Base-by-base conservation (phyloP, 2,329 filamentous ascomycete genomes). In the Curvularia sp. region DNA sequence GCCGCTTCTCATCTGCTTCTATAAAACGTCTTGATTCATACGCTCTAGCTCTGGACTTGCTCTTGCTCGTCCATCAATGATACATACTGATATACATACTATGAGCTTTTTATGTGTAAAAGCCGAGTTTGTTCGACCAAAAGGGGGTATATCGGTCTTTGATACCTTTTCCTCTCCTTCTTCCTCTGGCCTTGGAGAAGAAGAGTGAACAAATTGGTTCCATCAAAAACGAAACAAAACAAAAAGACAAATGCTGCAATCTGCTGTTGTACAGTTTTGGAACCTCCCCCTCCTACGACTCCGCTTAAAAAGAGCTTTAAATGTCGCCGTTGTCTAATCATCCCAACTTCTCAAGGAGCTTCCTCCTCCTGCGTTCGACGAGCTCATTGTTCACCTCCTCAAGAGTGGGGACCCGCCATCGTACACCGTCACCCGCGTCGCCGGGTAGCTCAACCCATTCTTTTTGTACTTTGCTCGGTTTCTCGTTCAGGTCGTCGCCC, bases 351-450 rank as follows among this genome's bases (percentile, higher is more conserved):
- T 97, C 92, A 66, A 99, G 80, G 61, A 99, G 80, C 76, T 89
- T 92, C 78, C 89, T 86, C 75, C 92, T 88, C 78, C 93, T 86
- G 78, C 94, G 85, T 66, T 97, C 93, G 54, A 99, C 85, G 67
- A 99, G 80, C 78, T 98, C 95, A 73, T 93, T 87, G 78, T 97
- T 92, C n/a, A 98, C 94, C 75, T 98, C 92, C 20, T 96, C 92
- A 56, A 92, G 79, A 5, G 90, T 93, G 8, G 95, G 95, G 70
- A 98, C 77, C 62, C 86, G 86, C 94, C 94, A 97, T 47, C 83
- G 85, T 38, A 88, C 82, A 0, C 94, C 94, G 75, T 97, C 93
- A 1, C 93, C 93, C 3, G 83, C 82, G 78, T 97, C 93, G 0
- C 94, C 95, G 0, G 95, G 95, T 67, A 99, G 79, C 38, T 92